A percentile compares a stretch with the other conserved stretches of the same genome.
phyloP scores from a whole-genome alignment of 2,329 filamentous ascomycete species.

The Claviceps spartinae region DNA sequence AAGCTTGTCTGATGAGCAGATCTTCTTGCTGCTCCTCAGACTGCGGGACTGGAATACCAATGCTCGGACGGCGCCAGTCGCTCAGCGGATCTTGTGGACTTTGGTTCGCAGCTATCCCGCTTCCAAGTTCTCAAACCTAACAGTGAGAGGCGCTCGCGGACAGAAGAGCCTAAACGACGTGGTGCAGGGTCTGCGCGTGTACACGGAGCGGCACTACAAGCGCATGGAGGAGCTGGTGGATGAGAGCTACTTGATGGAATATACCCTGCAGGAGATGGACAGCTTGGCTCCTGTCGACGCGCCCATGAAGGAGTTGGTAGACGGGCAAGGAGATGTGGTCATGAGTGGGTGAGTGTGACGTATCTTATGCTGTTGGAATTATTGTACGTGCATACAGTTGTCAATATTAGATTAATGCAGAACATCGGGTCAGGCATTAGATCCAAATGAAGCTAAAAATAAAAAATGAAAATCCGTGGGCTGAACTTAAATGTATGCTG shows the following conservation, averaged over 20 bases:
- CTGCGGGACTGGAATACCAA: slow-evolving; percentile 97
- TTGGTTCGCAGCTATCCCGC: slow-evolving; percentile 73
- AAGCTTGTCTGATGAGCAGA: slow-evolving; percentile 69
- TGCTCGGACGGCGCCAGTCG: slow-evolving; percentile 68
- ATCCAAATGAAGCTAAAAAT: neutral
- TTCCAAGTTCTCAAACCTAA: slow-evolving; percentile 58
- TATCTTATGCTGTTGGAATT: neutral
- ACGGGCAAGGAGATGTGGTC: slow-evolving; percentile 10
- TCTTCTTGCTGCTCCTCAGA: slow-evolving; percentile 68
- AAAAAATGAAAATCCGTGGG: neutral
- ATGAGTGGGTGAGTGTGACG: slow-evolving; percentile 2
- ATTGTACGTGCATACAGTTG: neutral
- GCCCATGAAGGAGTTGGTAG: slow-evolving; percentile 23
- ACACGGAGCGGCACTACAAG: slow-evolving; percentile 87
- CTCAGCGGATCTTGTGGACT: slow-evolving; percentile 72
- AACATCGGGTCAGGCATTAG: neutral
- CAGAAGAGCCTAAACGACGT: slow-evolving; percentile 68
- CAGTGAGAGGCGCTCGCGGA: slow-evolving; percentile 41
- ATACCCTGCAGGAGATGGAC: slow-evolving; percentile 89
- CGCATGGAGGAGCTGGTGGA: slow-evolving; percentile 81
- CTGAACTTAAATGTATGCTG: too few relatives aligned
- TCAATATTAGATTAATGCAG: neutral
- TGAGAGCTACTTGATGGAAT: slow-evolving; percentile 89
- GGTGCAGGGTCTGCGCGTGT: slow-evolving; percentile 71
- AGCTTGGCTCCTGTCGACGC: slow-evolving; percentile 38